Evolutionary conservation across 441 rosid genomes (phyloP).

Genomic region (Theobroma grandiflorum): DNA sequence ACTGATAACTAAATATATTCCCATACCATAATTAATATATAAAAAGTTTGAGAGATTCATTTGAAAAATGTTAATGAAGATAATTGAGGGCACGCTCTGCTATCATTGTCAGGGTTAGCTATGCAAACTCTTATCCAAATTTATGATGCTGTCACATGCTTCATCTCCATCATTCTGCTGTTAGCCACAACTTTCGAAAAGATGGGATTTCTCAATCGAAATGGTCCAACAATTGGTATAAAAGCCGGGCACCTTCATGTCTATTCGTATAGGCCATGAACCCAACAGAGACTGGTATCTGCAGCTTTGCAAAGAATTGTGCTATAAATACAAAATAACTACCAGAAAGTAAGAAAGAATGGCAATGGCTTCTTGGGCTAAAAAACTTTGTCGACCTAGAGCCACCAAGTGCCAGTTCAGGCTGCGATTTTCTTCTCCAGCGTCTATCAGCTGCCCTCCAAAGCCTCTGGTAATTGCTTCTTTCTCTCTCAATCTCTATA

Average conservation of each 20-base stretch:
- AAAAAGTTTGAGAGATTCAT: no score
- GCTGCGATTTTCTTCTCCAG: neutral
- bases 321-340: neutral
- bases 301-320: neutral
- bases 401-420: neutral
- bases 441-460: neutral
- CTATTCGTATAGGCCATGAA: neutral
- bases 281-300: neutral
- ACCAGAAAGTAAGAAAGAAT: neutral
- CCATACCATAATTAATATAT: no score
- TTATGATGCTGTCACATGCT: conserved; percentile 8
- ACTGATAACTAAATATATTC: no score
- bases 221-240: conserved; percentile 13
- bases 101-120: neutral
- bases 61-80: neutral
- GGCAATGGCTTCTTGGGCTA: neutral
- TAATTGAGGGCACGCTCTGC: neutral
- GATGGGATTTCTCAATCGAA: conserved; percentile 21
- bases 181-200: conserved; percentile 9
- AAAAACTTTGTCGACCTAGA: neutral
- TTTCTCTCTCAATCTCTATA: neutral
- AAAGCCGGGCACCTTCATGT: neutral
- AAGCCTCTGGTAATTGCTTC: conserved; percentile 9
- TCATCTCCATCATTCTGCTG: conserved; percentile 26
- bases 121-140: neutral